phyloP scores from a whole-genome alignment of 2,329 filamentous ascomycete genomes.

The Neonectria magnoliae region DNA sequence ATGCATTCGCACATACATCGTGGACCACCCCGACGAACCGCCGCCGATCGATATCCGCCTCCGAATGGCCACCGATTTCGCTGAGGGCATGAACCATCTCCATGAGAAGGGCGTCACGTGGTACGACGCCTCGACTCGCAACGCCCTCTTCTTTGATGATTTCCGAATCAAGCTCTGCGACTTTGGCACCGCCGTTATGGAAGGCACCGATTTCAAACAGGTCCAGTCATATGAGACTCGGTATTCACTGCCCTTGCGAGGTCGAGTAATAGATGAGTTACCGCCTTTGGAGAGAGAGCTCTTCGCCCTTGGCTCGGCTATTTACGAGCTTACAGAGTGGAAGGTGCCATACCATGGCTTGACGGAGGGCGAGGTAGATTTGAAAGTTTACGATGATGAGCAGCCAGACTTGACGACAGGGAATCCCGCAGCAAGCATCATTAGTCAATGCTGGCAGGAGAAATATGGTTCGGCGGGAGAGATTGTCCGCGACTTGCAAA shows the following conservation, averaged over 20 bases:
- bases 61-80: slow-evolving; percentile 7
- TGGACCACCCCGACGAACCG: neutral
- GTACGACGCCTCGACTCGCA: slow-evolving; percentile 6
- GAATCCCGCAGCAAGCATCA: no score
- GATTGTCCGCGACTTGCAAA: no score
- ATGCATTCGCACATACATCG: no score
- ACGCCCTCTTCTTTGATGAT: slow-evolving; percentile 11
- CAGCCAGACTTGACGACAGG: no score
- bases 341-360: neutral
- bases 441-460: no score
- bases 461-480: no score
- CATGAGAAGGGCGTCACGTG: neutral
- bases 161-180: slow-evolving; percentile 14
- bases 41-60: neutral
- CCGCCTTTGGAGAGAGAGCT: neutral
- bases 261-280: neutral
- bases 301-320: slow-evolving; percentile 10
- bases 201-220: neutral
- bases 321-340: slow-evolving; percentile 13
- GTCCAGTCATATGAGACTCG: slow-evolving; percentile 1
- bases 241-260: slow-evolving; percentile 6
- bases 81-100: slow-evolving; percentile 6
- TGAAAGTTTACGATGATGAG: no score
- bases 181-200: slow-evolving; percentile 4
- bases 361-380: neutral